Base-by-base conservation (phyloP, 2,329 filamentous ascomycete species). In the Aureobasidium namibiae region DNA sequence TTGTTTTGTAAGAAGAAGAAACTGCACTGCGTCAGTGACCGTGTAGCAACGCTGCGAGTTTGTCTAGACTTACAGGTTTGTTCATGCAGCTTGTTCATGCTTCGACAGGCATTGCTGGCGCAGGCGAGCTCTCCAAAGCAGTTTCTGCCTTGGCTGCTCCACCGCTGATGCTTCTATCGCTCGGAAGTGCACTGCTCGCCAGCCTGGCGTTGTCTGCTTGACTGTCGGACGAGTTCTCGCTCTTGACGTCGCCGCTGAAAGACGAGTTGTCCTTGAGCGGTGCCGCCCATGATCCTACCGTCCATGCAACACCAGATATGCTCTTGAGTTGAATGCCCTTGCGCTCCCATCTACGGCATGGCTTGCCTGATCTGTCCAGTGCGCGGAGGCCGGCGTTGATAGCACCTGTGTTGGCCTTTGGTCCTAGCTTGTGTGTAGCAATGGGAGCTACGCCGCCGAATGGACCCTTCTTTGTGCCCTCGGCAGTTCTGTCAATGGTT, bases 311-410 rank as follows among this genome's bases (percentile, higher is more conserved):
- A 56, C 92, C 92, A 1, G 92, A 96, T 72, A 97, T 97, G 73
- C 87, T 95, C 80, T 95, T 96, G 66, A 97, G 78, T 50, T 80
- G 81, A 71, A 97, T 90, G 59, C 85, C 82, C 63, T 90, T 90
- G 73, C 86, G 89, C 70, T 85, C 80, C 94, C 94, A 99, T 72
- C 86, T 92, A 64, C 92, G 89, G 74, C 92, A 96, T 10, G 94
- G 92, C 69, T 92, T 89, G 65, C 92, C 92, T 8, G 88, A 88
- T 62, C 92, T 87, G 74, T 99, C 94, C 64, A 99, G 88, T 13
- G 94, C 92, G 59, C 94, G 90, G 52, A 99, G 86, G 56, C 90
- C 90, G 58, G 94, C 94, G 71, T 99, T 99, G 80, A 99, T 99
- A 61, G 92, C 92, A 64, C 94, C 94, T 68, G 92, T 89, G 72